These are phyloP conservation scores for Dactylis glomerata DNA, from an alignment of 176 grass and related monocot species.

Conservation along the genomic window DNA sequence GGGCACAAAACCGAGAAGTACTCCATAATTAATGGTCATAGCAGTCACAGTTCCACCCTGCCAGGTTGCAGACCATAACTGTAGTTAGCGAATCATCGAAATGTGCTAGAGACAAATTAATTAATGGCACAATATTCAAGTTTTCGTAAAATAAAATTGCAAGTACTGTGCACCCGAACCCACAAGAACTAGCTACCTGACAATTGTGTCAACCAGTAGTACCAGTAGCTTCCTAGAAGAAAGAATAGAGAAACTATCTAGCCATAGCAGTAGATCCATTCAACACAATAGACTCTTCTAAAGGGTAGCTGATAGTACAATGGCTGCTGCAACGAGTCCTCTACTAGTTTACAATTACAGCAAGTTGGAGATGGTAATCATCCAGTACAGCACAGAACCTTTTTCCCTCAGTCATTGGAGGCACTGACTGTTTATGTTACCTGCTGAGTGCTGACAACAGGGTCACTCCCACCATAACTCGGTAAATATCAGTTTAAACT, in stretches of 20 bases:
- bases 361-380: neutral
- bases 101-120: neutral
- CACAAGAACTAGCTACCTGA: neutral
- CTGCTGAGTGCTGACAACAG: neutral
- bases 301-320: neutral
- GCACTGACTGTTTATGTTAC: neutral
- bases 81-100: constrained; percentile 12
- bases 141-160: neutral
- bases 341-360: neutral
- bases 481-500: neutral
- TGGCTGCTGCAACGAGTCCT: neutral
- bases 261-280: neutral
- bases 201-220: neutral
- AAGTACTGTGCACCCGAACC: neutral
- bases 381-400: neutral
- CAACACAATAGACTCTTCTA: neutral
- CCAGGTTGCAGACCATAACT: constrained; percentile 16
- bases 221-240: neutral
- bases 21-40: constrained; percentile 90
- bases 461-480: neutral
- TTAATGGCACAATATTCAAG: neutral
- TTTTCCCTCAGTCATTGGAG: neutral
- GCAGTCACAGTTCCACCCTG: constrained; percentile 84
- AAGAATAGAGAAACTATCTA: neutral
- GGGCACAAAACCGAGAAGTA: constrained; percentile 83